Evolutionary conservation across 2,329 filamentous ascomycete genomes (phyloP), one percentile per base, ranked within the genome.

Genomic region (Hypocrella siamensis): DNA sequence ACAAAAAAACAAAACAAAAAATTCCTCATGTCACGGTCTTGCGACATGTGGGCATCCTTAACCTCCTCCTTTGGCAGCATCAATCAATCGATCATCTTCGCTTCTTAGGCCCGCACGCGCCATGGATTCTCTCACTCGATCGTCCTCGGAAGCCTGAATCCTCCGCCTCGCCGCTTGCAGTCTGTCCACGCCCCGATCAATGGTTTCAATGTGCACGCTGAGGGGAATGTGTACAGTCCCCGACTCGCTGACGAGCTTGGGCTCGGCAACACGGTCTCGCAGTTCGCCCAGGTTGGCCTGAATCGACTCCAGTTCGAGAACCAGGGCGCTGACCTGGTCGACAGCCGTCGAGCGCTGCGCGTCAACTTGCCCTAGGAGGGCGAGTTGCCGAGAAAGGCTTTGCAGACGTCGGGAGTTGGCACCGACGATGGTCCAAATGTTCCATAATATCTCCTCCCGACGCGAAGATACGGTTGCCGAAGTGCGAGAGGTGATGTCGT

Each of bases 231-330:
- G 36, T 2, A 38, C 36, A 4, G 44, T 49, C 15, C 44, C 43
- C 6, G 57, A 56, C 17, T 60, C 64, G 2, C 64, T 65, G 9
- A 75, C 44, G 8, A 78, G 50, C 40, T 74, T 75, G 0, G 81
- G 79, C 34, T 69, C 65, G 1, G 70, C 73, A 8, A 86, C 77
- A 5, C 76, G 60, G 37, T 84, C 78, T 16, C 79, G 61, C 41
- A 92, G 51, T 43, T 84, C 78, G 40, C 76, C 73, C 10, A 92
- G 56, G 28, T 74, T 73, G 2, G 72, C 67, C 42, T 75, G 69
- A 38, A 90, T 88, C 34, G 70, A 70, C 50, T 82, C 70, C 22
- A 90, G 62, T 44, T 84, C 81, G 26, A 83, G 56, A 12, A 90
- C 59, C 1, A 84, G 74, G 2, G 65, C 65, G 12, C 59, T 67